A percentile compares a stretch with the other conserved stretches of the same genome.
Conservation (phyloP, 2,329 filamentous ascomycete genomes). For the Aspergillus japonicus region DNA sequence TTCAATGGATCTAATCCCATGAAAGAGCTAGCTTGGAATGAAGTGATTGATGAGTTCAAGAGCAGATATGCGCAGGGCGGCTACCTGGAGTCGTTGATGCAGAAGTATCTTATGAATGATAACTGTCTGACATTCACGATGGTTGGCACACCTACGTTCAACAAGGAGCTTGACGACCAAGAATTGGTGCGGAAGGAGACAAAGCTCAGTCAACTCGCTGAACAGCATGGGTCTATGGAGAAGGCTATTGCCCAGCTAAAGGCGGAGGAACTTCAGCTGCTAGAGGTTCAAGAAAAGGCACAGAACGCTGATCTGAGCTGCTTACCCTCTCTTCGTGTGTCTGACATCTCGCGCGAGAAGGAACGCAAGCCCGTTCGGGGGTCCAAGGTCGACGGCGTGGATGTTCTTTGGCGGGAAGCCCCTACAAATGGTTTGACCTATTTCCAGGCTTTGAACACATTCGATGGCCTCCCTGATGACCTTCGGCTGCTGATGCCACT, state of each 20-base stretch:
- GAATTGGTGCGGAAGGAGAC: constrained; percentile 71
- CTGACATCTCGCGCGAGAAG: constrained; percentile 79
- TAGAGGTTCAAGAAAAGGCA: constrained; percentile 80
- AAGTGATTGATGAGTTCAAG: constrained; percentile 81
- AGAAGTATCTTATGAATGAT: constrained; percentile 88
- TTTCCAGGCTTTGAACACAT: constrained; percentile 80
- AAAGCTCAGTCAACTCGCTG: constrained; percentile 70
- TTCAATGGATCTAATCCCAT: constrained; percentile 95
- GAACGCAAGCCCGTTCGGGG: constrained; percentile 68
- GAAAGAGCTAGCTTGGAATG: constrained; percentile 86
- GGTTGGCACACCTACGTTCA: constrained; percentile 76
- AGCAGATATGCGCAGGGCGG: constrained; percentile 68
- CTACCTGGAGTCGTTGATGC: constrained; percentile 80
- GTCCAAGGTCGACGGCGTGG: constrained; percentile 59
- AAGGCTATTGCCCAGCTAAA: constrained; percentile 71
- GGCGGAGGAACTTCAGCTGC: constrained; percentile 73
- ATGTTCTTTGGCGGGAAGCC: constrained; percentile 86
- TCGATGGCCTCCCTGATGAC: constrained; percentile 79
- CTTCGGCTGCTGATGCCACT: constrained; percentile 80
- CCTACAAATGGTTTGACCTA: constrained; percentile 96
- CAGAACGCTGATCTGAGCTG: constrained; percentile 83
- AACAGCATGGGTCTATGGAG: constrained; percentile 67
- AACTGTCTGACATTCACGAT: constrained; percentile 91
- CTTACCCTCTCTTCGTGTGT: constrained; percentile 81
- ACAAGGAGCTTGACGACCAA: constrained; percentile 70